Evolutionary conservation across 305 asterid species (phyloP).

Genomic region (Fraxinus latifolia): DNA sequence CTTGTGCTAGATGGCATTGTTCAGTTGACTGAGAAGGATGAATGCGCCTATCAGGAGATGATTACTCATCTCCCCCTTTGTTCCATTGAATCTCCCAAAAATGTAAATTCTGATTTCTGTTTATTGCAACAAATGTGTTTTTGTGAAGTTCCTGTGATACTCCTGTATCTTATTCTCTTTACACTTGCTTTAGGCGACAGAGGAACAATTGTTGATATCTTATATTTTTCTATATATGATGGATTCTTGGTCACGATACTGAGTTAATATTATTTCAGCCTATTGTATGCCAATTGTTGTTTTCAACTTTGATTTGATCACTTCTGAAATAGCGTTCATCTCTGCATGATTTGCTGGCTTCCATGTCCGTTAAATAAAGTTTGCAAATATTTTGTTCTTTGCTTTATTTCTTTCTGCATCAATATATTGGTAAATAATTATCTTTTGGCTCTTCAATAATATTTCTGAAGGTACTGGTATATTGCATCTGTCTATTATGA

Average conservation of each 20-base stretch:
- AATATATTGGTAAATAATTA: not conserved
- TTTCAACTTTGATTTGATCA: not conserved
- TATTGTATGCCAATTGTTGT: not conserved
- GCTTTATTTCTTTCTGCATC: not conserved
- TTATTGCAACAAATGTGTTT: conserved; percentile 4
- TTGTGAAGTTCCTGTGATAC: not conserved
- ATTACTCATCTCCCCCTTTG: conserved; percentile 96
- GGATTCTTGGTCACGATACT: conserved; percentile 10
- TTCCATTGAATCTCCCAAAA: conserved; percentile 74
- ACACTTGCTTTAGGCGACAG: not conserved
- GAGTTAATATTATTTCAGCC: not conserved
- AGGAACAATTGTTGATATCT: not conserved
- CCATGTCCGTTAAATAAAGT: not conserved
- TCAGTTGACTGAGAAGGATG: conserved; percentile 98
- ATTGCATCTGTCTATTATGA: not conserved
- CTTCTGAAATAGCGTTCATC: not conserved
- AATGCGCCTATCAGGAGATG: conserved; percentile 98
- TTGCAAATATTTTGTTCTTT: not conserved
- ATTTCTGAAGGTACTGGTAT: not conserved
- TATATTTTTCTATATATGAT: conserved; percentile 1
- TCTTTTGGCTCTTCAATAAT: not conserved
- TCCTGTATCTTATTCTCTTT: not conserved
- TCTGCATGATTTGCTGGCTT: not conserved
- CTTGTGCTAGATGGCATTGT: conserved; percentile 95
- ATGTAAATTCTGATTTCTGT: conserved; percentile 44